These are phyloP conservation scores for Blastosporella zonata DNA, from an alignment of 1,284 basidiomycete genomes.

Conservation along the genomic window DNA sequence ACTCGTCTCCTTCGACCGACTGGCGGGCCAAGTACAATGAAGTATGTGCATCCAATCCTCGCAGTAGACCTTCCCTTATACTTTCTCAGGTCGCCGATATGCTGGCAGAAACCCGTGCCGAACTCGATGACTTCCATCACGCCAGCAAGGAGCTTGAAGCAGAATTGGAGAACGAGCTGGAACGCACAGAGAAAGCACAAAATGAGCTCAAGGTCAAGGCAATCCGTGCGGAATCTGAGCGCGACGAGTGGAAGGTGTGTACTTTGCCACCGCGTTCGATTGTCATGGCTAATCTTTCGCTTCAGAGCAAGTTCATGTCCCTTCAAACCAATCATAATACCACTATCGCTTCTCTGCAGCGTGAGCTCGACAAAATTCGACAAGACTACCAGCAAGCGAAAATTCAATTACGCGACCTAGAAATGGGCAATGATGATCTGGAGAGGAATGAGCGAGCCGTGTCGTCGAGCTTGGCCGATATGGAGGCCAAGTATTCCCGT, in stretches of 20 bases:
- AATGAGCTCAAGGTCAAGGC: constrained; percentile 78
- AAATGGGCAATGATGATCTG: constrained; percentile 95
- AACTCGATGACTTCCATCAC: constrained; percentile 88
- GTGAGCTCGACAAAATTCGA: constrained; percentile 82
- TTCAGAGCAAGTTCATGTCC: constrained; percentile 81
- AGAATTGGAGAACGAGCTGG: constrained; percentile 87
- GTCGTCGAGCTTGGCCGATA: constrained; percentile 86
- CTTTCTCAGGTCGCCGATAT: constrained; percentile 65
- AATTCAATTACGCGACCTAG: constrained; percentile 82
- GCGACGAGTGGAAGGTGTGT: constrained; percentile 90
- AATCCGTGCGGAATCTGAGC: constrained; percentile 72
- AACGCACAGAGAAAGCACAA: constrained; percentile 83
- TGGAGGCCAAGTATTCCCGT: constrained; percentile 88
- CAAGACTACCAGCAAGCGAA: constrained; percentile 80
- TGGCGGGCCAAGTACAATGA: constrained; percentile 86
- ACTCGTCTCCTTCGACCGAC: constrained; percentile 54
- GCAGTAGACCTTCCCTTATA: constrained; percentile 5
- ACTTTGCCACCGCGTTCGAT: background rate
- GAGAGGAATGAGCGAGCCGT: constrained; percentile 92
- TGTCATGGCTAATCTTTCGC: constrained; percentile 12
- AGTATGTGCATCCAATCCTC: constrained; percentile 25
- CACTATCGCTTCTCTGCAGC: constrained; percentile 80
- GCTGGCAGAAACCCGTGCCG: constrained; percentile 80
- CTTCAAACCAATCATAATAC: constrained; percentile 89
- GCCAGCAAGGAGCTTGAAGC: constrained; percentile 93